Evolutionary conservation across 1,139 yeast genomes (phyloP).

Genomic region (Diutina mesorugosa): DNA sequence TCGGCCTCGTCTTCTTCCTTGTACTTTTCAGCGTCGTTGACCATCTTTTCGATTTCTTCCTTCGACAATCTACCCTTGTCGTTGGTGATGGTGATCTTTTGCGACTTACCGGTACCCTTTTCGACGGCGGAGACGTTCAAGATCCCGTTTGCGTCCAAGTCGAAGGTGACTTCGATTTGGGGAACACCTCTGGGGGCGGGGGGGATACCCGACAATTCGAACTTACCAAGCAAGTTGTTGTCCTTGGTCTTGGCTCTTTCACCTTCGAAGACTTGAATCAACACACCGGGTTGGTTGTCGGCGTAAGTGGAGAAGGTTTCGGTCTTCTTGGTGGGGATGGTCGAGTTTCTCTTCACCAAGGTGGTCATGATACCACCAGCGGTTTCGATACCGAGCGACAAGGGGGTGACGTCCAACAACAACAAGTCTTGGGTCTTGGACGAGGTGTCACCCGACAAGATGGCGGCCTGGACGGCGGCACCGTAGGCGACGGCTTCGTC

Average conservation of each 20-base stretch:
- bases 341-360: slow-evolving; percentile 91
- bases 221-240: slow-evolving; percentile 3
- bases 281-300: slow-evolving; percentile 4
- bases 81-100: slow-evolving; percentile 88
- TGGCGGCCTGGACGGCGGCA: slow-evolving; percentile 79
- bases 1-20: slow-evolving; percentile 3
- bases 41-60: slow-evolving; percentile 91
- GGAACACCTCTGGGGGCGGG: slow-evolving; percentile 4
- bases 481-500: slow-evolving; percentile 55
- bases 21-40: slow-evolving; percentile 83
- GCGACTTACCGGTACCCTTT: slow-evolving; percentile 24
- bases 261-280: slow-evolving; percentile 3
- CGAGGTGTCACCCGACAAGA: slow-evolving; percentile 54
- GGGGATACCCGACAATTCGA: slow-evolving; percentile 3
- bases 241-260: slow-evolving; percentile 3
- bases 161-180: slow-evolving; percentile 5
- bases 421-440: slow-evolving; percentile 7
- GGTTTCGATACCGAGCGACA: slow-evolving; percentile 92
- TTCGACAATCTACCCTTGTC: slow-evolving; percentile 94
- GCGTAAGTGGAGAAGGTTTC: slow-evolving; percentile 92
- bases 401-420: slow-evolving; percentile 81
- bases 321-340: slow-evolving; percentile 93
- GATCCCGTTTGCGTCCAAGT: slow-evolving; percentile 3
- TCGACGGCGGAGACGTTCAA: slow-evolving; percentile 3
- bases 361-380: slow-evolving; percentile 98